Evolutionary conservation across 2,329 filamentous ascomycete species (phyloP), one percentile per base, ranked within the genome.

Genomic region (Monascus ruber): DNA sequence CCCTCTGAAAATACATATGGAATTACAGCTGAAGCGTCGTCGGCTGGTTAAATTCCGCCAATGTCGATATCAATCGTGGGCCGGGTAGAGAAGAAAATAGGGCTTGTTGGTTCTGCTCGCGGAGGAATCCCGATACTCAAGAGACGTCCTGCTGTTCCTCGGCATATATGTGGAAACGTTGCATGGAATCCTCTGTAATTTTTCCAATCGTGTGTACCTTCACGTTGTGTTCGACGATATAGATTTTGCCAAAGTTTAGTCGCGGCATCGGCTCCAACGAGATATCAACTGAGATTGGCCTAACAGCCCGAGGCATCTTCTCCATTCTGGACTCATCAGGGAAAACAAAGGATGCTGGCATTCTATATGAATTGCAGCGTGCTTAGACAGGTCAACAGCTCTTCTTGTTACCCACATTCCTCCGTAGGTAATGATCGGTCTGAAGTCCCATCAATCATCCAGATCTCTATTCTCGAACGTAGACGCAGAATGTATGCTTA

Each of bases 201-300:
- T 41, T 44, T 1, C 66, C 66, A 4, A 69, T 46, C 1, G 64
- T 52, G 17, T 60, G 59, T 1, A 65, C 62, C 37, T 62, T 66
- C 31, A 65, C 49, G 38, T 69, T 66, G 39, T 66, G 59, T 39
- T 69, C 60, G 8, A 68, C 58, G 0, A 60, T 63, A 45, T 65
- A 60, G 1, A 61, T 45, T 66, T 66, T 66, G 2, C 55, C 58
- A 29, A 65, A 66, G 7, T 65, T 62, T 4, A 70, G 41, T 2
- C 64, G 55, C 3, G 64, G 69, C 36, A 58, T 51, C 0, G 9
- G 6, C 10, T 60, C 38, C 4, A 69, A 46, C 3, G 39, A 52
- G 17, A 56, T 41, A 2, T 43, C 38, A 0, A 35, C 9, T 9
- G 44, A 43, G 0, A 45, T 40, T 0, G 56, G 56, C 1, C 46